Base-by-base conservation (phyloP, 169 alveolate genomes). In the Condylostoma magnum region DNA sequence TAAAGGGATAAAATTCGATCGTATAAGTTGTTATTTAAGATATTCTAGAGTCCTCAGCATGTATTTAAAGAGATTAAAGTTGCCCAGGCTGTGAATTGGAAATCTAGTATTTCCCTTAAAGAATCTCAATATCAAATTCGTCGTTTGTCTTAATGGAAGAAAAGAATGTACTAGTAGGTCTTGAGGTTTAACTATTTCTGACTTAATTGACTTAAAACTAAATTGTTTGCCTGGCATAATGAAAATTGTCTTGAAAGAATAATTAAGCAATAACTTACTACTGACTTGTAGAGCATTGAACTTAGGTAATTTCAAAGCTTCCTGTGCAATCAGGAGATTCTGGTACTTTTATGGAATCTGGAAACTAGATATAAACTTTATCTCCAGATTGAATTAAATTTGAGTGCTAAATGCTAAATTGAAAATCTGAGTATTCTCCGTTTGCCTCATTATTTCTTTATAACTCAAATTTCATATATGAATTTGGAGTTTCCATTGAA, bases 311-410 rank as follows among this genome's bases (percentile, higher is more conserved):
- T 2, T 34, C 15, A 27, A 41, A 38, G n/a, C 31, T 36, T 20
- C 27, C 43, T 22, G 73, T 12, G 73, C 73, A 63, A 6, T 34
- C 10, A 44, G 73, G 73, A 5, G 63, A 27, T 43, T 54, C 0
- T 5, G 73, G 57, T 2, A 46, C n/a, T 41, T 36, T 0, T 0
- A 63, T 34, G 27, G 20, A 18, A 1, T 38, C 22, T 43, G 73
- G 73, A n/a, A 34, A 34, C 18, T 25, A 28, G 18, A 63, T 31
- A 12, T 22, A n/a, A 28, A 63, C 57, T 4, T 18, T 6, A 25
- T 37, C 27, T 15, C 60, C 33, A 15, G 73, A 8, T 41, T 22
- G 58, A 18, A 57, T 63, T 0, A 27, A n/a, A 44, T 22, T 63
- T 63, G 38, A 28, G 0, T 20, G 20, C 15, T 54, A 43, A 3